phyloP scores from a whole-genome alignment of 2,329 filamentous ascomycete species.

The Fusarium proliferatum region DNA sequence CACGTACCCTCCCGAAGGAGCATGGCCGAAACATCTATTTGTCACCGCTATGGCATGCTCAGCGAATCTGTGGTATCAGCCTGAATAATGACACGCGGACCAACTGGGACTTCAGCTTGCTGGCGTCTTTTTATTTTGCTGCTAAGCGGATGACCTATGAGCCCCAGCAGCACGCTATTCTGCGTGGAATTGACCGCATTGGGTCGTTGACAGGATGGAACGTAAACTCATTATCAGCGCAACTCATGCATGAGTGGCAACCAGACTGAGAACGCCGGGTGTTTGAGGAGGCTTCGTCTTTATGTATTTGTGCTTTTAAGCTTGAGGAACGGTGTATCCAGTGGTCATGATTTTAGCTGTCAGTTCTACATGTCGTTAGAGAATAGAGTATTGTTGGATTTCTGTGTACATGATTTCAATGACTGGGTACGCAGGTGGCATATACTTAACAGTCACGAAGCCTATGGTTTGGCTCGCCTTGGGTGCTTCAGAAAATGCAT shows the following conservation, averaged over 20 bases:
- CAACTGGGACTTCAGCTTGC: slow-evolving; percentile 61
- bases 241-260: slow-evolving; percentile 46
- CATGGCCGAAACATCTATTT: slow-evolving; percentile 47
- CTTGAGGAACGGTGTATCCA: not conserved
- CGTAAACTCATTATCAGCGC: slow-evolving; percentile 39
- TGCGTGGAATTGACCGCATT: slow-evolving; percentile 53
- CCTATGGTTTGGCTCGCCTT: not conserved
- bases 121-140: slow-evolving; percentile 58
- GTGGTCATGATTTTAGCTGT: not conserved
- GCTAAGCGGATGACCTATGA: slow-evolving; percentile 61
- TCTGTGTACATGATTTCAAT: not conserved
- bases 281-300: not conserved
- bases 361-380: not conserved
- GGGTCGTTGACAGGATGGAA: slow-evolving; percentile 57
- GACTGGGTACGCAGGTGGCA: not conserved
- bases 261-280: slow-evolving; percentile 23
- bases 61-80: slow-evolving; percentile 61
- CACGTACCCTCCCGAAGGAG: slow-evolving; percentile 53
- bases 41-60: slow-evolving; percentile 61
- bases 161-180: slow-evolving; percentile 57
- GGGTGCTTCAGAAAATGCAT: not conserved
- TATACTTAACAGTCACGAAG: not conserved
- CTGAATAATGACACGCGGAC: slow-evolving; percentile 58
- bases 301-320: not conserved
- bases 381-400: no score